Conservation (phyloP, 2,329 filamentous ascomycete genomes). For the Neofusicoccum laricinum region DNA sequence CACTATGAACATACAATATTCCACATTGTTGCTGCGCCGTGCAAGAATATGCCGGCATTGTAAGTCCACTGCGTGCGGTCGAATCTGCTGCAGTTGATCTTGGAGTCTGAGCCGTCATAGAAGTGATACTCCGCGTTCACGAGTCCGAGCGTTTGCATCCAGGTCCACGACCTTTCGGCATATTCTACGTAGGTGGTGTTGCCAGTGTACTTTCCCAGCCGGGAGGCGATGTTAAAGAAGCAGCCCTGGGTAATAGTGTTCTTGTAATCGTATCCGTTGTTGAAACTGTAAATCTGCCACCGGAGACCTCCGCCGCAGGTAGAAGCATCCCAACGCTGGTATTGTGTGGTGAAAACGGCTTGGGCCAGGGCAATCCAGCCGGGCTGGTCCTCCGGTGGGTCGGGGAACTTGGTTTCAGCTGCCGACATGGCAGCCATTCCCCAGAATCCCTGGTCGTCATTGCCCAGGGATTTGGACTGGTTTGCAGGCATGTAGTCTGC, state of each 20-base stretch:
- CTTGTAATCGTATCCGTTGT: slow-evolving; percentile 50
- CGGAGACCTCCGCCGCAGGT: slow-evolving; percentile 37
- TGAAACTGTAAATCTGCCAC: slow-evolving; percentile 41
- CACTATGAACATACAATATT: slow-evolving; percentile 42
- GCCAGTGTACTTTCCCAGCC: slow-evolving; percentile 35
- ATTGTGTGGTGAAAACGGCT: slow-evolving; percentile 40
- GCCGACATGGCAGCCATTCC: slow-evolving; percentile 75
- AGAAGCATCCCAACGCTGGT: slow-evolving; percentile 33
- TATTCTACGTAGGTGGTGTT: slow-evolving; percentile 62
- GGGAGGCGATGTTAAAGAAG: slow-evolving; percentile 50
- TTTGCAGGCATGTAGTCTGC: slow-evolving; percentile 40
- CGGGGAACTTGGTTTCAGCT: slow-evolving; percentile 71
- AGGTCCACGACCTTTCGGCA: slow-evolving; percentile 44
- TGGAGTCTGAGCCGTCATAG: slow-evolving; percentile 47
- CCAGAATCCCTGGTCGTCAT: slow-evolving; percentile 73
- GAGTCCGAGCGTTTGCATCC: slow-evolving; percentile 49
- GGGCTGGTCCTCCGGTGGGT: slow-evolving; percentile 52
- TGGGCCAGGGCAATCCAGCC: slow-evolving; percentile 27
- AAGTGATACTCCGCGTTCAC: slow-evolving; percentile 56
- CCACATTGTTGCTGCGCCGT: slow-evolving; percentile 62
- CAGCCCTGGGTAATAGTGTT: slow-evolving; percentile 54
- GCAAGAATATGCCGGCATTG: slow-evolving; percentile 63
- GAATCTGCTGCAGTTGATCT: slow-evolving; percentile 48
- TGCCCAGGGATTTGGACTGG: slow-evolving; percentile 36
- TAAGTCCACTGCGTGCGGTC: slow-evolving; percentile 63